phyloP scores from a whole-genome alignment of 805 yeast genomes.

The Clavispora vitiphila region DNA sequence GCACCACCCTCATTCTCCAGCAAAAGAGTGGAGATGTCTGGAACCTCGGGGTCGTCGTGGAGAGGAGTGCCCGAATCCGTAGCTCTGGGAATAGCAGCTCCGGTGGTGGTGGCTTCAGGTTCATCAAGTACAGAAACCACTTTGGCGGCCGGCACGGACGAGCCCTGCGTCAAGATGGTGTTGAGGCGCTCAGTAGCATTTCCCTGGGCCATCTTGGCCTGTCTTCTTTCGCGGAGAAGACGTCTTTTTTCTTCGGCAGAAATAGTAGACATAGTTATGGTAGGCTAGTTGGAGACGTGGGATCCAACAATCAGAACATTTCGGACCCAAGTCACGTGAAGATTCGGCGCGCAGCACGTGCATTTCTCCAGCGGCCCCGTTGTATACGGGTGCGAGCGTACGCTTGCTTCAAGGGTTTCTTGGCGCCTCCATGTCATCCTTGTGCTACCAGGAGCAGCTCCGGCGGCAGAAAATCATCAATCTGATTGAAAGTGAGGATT shows the following conservation, averaged over 20 bases:
- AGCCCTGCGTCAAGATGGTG: constrained; percentile 37
- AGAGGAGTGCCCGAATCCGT: constrained; percentile 5
- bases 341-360: background rate
- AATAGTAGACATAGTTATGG: constrained; percentile 34
- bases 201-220: constrained; percentile 55
- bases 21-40: constrained; percentile 26
- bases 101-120: constrained; percentile 3
- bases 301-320: background rate
- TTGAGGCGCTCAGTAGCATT: constrained; percentile 51
- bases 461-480: constrained; percentile 32
- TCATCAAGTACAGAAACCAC: constrained; percentile 35
- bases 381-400: too few species aligned
- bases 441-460: constrained; percentile 15
- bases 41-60: constrained; percentile 38
- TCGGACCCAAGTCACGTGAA: background rate
- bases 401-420: too few species aligned
- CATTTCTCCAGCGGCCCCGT: too few species aligned
- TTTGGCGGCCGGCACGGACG: constrained; percentile 28
- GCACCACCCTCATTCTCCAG: constrained; percentile 9
- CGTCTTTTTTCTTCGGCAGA: constrained; percentile 56
- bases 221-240: constrained; percentile 58
- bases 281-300: too few species aligned
- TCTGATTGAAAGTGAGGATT: constrained; percentile 37
- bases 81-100: constrained; percentile 1
- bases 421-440: constrained; percentile 5